These are phyloP conservation scores for Aspergillus cejpii DNA, from an alignment of 2,329 filamentous ascomycete species.

Conservation along the genomic window DNA sequence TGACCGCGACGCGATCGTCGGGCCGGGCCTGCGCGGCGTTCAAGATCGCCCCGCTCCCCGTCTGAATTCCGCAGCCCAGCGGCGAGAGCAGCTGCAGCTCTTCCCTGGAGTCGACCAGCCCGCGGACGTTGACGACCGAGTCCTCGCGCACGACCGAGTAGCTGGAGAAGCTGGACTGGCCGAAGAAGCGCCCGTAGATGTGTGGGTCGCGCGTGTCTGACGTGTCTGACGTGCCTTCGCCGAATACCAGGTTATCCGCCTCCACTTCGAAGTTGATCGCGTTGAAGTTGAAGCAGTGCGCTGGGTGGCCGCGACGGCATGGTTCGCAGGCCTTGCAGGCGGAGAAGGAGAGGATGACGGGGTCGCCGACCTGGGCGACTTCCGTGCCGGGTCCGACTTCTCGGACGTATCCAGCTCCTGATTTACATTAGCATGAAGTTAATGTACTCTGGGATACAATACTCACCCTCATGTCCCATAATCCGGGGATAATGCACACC, in stretches of 20 bases:
- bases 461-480: slow-evolving; percentile 49
- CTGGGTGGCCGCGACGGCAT: slow-evolving; percentile 43
- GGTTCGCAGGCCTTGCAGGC: slow-evolving; percentile 44
- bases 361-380: slow-evolving; percentile 41
- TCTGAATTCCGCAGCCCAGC: slow-evolving; percentile 45
- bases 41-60: slow-evolving; percentile 39
- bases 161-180: slow-evolving; percentile 43
- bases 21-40: slow-evolving; percentile 34
- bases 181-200: slow-evolving; percentile 44
- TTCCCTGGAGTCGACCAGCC: slow-evolving; percentile 27
- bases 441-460: not conserved
- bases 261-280: slow-evolving; percentile 39
- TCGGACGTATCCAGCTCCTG: slow-evolving; percentile 44
- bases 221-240: slow-evolving; percentile 1
- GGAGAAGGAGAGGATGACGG: slow-evolving; percentile 46
- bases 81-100: slow-evolving; percentile 40
- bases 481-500: slow-evolving; percentile 44
- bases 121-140: slow-evolving; percentile 40
- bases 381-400: slow-evolving; percentile 39
- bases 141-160: slow-evolving; percentile 37
- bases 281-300: slow-evolving; percentile 47
- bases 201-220: slow-evolving; percentile 16
- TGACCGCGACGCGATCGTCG: slow-evolving; percentile 37
- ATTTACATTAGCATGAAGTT: not conserved
- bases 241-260: slow-evolving; percentile 7